Evolutionary conservation across 768 basidiomycete genomes (phyloP).

Genomic region (Gymnopilus dilepis): DNA sequence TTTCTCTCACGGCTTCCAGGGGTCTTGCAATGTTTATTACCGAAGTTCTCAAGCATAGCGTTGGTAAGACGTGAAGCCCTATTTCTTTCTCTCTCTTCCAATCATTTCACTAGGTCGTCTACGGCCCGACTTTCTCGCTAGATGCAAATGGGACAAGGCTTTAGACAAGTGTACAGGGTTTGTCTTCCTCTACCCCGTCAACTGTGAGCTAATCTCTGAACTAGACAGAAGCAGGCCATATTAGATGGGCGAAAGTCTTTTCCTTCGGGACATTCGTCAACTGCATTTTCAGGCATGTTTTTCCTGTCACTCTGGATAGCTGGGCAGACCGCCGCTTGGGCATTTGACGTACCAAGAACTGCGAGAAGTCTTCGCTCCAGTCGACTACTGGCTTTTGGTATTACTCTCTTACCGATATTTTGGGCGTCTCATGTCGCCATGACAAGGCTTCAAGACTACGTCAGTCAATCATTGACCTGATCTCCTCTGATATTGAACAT

Average conservation of each 20-base stretch:
- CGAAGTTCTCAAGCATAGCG: constrained; percentile 57
- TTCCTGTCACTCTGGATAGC: constrained; percentile 67
- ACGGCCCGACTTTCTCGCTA: constrained; percentile 69
- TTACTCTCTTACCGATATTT: constrained; percentile 58
- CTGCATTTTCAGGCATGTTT: constrained; percentile 68
- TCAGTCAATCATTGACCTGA: constrained; percentile 37
- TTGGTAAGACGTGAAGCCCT: constrained; percentile 45
- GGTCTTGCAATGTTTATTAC: constrained; percentile 55
- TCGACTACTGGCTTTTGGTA: constrained; percentile 47
- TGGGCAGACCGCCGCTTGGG: constrained; percentile 67
- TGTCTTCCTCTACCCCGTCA: constrained; percentile 1
- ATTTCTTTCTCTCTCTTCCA: neutral
- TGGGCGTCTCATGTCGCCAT: constrained; percentile 68
- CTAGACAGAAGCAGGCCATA: constrained; percentile 29
- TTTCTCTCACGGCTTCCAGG: constrained; percentile 31
- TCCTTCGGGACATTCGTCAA: constrained; percentile 73
- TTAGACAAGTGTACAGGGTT: constrained; percentile 62
- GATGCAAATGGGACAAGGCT: constrained; percentile 63
- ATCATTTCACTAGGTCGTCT: constrained; percentile 46
- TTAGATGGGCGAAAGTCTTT: constrained; percentile 64
- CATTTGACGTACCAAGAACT: constrained; percentile 45
- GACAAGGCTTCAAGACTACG: constrained; percentile 68
- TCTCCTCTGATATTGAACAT: neutral
- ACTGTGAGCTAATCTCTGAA: neutral
- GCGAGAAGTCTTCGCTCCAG: constrained; percentile 46